phyloP scores from a whole-genome alignment of 352 stramenopile genomes.

The Phytophthora fragariaefolia region DNA sequence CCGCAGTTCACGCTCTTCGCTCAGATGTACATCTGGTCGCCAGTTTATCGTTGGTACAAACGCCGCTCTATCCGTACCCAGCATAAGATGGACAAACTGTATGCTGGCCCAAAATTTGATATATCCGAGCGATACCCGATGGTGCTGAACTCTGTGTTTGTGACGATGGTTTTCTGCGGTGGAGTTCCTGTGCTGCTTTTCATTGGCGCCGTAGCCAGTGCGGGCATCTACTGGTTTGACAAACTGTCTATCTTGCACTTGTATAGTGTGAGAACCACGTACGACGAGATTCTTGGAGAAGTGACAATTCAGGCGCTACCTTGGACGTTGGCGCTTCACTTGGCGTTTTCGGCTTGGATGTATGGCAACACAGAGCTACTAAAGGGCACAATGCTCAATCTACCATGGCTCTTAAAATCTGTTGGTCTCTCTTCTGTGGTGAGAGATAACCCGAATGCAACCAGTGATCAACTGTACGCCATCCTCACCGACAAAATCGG shows the following conservation, averaged over 20 bases:
- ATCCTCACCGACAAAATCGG: constrained; percentile 33
- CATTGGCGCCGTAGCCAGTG: constrained; percentile 41
- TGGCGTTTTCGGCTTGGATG: constrained; percentile 63
- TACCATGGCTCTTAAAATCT: constrained; percentile 38
- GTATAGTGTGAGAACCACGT: constrained; percentile 57
- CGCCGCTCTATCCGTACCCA: constrained; percentile 45
- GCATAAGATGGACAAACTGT: constrained; percentile 55
- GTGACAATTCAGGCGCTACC: constrained; percentile 46
- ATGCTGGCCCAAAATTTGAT: constrained; percentile 52
- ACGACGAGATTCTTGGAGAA: constrained; percentile 51
- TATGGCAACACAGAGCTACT: constrained; percentile 52
- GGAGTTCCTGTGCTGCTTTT: constrained; percentile 56
- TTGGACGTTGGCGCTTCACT: constrained; percentile 54
- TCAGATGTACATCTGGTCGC: constrained; percentile 39
- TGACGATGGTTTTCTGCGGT: constrained; percentile 66
- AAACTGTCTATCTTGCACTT: constrained; percentile 60
- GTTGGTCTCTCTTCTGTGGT: constrained; percentile 38
- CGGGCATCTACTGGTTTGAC: constrained; percentile 54
- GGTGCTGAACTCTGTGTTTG: constrained; percentile 68
- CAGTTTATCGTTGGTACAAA: constrained; percentile 38
- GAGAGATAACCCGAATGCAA: constrained; percentile 27
- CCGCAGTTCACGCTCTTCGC: constrained; percentile 52
- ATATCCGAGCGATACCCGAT: constrained; percentile 63
- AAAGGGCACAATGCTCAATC: constrained; percentile 42
- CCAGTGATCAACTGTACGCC: constrained; percentile 38